Evolutionary conservation across 2,329 filamentous ascomycete species (phyloP).

Genomic region (Verticillium nubilum): DNA sequence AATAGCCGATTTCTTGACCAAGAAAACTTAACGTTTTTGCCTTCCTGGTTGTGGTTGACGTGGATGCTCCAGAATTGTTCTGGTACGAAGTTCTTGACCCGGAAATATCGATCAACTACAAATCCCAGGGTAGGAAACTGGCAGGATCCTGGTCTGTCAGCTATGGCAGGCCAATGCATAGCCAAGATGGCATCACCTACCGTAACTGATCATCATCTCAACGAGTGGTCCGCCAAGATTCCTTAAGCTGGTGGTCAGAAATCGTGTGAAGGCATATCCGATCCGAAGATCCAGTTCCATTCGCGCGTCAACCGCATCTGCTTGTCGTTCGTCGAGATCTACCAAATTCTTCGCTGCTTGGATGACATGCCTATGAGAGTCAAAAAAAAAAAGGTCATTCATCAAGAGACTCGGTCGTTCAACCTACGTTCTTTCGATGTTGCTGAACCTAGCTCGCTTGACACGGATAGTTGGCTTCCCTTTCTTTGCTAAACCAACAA

Average conservation of each 20-base stretch:
- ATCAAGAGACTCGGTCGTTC: neutral
- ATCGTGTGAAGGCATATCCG: constrained; percentile 85
- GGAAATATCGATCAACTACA: constrained; percentile 92
- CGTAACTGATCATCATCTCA: constrained; percentile 72
- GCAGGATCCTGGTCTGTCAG: constrained; percentile 61
- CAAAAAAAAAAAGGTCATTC: constrained; percentile 5
- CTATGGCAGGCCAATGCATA: neutral
- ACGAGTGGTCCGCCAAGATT: constrained; percentile 62
- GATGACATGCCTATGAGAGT: constrained; percentile 66
- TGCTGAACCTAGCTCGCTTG: constrained; percentile 87
- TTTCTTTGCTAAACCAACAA: constrained; percentile 71
- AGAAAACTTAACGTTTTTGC: constrained; percentile 73
- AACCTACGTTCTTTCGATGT: constrained; percentile 80
- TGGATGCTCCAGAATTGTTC: constrained; percentile 93
- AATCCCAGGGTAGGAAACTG: constrained; percentile 97
- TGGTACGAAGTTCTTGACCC: constrained; percentile 87
- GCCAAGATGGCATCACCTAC: constrained; percentile 35
- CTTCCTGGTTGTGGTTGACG: constrained; percentile 70
- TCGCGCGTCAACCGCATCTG: constrained; percentile 79
- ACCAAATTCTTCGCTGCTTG: constrained; percentile 73
- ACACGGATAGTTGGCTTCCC: constrained; percentile 71
- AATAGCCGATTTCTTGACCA: constrained; percentile 84
- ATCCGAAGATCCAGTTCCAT: constrained; percentile 93
- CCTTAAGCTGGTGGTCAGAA: constrained; percentile 76
- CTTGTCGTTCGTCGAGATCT: constrained; percentile 76